phyloP scores from a whole-genome alignment of 2,329 filamentous ascomycete genomes.

The Talaromyces amestolkiae region DNA sequence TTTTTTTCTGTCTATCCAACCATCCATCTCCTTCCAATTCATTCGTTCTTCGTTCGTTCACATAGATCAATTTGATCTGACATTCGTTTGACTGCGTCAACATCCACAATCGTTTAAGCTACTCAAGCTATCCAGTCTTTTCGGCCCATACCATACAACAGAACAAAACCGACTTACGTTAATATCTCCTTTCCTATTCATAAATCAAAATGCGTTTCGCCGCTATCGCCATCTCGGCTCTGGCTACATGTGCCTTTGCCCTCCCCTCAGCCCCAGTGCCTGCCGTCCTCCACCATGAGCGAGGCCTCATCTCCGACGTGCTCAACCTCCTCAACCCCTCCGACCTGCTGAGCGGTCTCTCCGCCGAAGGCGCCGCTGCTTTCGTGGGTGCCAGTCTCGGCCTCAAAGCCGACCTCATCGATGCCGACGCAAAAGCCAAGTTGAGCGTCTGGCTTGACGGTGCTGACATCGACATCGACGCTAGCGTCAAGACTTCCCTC shows the following conservation, averaged over 20 bases:
- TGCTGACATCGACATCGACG: constrained; percentile 26
- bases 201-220: constrained; percentile 18
- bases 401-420: constrained; percentile 31
- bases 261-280: not conserved
- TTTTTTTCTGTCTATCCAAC: not conserved
- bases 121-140: not conserved
- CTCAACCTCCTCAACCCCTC: constrained; percentile 21
- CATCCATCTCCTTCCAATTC: not conserved
- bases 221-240: constrained; percentile 15
- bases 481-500: constrained; percentile 30
- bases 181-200: not conserved
- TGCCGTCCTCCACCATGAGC: constrained; percentile 16
- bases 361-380: constrained; percentile 35
- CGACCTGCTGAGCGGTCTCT: constrained; percentile 29
- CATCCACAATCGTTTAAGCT: not conserved
- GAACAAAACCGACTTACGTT: not conserved
- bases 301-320: constrained; percentile 25
- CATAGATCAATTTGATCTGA: constrained; percentile 9
- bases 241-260: constrained; percentile 18
- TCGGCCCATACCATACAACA: not conserved
- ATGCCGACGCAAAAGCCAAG: constrained; percentile 29
- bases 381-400: constrained; percentile 37
- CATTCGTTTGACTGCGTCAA: constrained; percentile 4
- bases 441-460: constrained; percentile 32
- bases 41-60: not conserved